Base-by-base conservation (phyloP, 208 protist genomes). In the Trichomonas gallinae region DNA sequence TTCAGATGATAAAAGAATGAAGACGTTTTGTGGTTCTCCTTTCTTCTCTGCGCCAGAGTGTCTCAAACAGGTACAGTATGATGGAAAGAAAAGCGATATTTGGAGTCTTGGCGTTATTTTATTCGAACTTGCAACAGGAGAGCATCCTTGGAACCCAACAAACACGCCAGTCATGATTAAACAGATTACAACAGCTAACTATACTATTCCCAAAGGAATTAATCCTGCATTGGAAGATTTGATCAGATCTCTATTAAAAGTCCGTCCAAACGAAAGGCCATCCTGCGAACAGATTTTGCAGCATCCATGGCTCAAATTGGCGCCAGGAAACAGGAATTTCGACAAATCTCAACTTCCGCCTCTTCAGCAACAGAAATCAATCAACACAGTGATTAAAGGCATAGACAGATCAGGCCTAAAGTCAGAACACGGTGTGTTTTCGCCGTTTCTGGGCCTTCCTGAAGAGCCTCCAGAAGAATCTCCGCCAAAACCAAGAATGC, bases 101-200 rank as follows among this genome's bases (percentile, higher is more conserved):
- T 89, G 83, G 83, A 89, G 83, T 48, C 40, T 89, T 31, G 83
- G 83, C 40, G 83, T 89, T 17, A 89, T 89, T n/a, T 48, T 89
- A 48, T 89, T 46, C 44, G 83, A 45, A 48, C 9, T 89, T 1
- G 83, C 44, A 48, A 89, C 83, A 45, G n/a, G n/a, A n/a, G 23
- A 89, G 6, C 83, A 89, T 89, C 83, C 83, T 34, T 89, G 83
- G 83, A 15, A 15, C 11, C 3, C 44, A 10, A 3, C 11, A 11
- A 89, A 89, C 83, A 89, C 40, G 1, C 15, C 40, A 10, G 4
- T n/a, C 11, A 89, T 89, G 83, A 10, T 89, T 21, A 45, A 48
- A 48, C 40, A 34, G 9, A 89, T 89, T 48, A 34, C 15, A 48
- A 34, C 36, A 48, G 83, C 15, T 0, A 48, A 45, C 11, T 89